Evolutionary conservation across 2,329 filamentous ascomycete genomes (phyloP).

Genomic region (Neofusicoccum ribis): DNA sequence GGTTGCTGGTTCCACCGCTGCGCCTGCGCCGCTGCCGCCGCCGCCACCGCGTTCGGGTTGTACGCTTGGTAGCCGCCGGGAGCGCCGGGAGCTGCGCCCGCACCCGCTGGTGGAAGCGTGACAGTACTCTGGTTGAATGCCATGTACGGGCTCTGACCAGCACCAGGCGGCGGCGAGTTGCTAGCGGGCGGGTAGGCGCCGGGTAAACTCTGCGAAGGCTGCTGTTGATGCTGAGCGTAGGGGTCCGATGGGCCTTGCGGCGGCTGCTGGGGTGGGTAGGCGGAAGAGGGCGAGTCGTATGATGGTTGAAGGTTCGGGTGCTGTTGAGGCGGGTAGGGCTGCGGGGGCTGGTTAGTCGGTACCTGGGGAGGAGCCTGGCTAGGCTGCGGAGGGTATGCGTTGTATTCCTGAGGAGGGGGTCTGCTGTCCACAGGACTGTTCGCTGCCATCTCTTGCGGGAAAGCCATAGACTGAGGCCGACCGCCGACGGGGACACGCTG

Average conservation of each 20-base stretch:
- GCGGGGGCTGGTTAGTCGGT: slow-evolving; percentile 26
- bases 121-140: slow-evolving; percentile 30
- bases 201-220: background rate
- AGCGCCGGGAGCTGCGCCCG: slow-evolving; percentile 16
- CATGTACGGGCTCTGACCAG: slow-evolving; percentile 24
- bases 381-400: slow-evolving; percentile 24
- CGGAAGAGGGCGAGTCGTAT: slow-evolving; percentile 27
- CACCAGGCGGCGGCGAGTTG: background rate
- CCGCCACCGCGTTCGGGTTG: slow-evolving; percentile 23
- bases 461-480: slow-evolving; percentile 38
- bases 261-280: slow-evolving; percentile 28
- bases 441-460: slow-evolving; percentile 50
- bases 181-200: background rate
- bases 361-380: slow-evolving; percentile 24
- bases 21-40: background rate
- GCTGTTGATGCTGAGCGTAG: slow-evolving; percentile 29
- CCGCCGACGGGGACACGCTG: slow-evolving; percentile 38
- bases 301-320: background rate
- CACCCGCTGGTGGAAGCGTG: slow-evolving; percentile 24
- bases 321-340: slow-evolving; percentile 27
- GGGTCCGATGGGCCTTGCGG: slow-evolving; percentile 21
- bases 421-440: slow-evolving; percentile 47
- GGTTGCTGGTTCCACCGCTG: slow-evolving; percentile 20
- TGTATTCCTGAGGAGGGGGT: slow-evolving; percentile 32
- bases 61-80: slow-evolving; percentile 32